phyloP scores from a whole-genome alignment of 495 filamentous ascomycete genomes.

The Paragyromitra xinjiangensis region DNA sequence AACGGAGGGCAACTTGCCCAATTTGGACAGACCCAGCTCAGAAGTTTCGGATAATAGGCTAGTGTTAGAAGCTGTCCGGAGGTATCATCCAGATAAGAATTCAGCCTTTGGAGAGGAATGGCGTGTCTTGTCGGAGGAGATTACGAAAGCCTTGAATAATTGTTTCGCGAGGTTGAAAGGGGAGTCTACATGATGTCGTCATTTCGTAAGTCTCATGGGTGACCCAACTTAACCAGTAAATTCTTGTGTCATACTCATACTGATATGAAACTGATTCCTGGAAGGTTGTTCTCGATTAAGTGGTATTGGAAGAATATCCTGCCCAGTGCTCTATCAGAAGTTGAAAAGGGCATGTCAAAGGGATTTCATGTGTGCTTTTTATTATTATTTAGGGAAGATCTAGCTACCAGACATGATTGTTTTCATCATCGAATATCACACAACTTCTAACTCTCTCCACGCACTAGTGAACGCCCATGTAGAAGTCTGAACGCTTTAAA shows the following conservation, averaged over 20 bases:
- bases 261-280: background rate
- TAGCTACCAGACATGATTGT: background rate
- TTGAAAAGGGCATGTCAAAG: background rate
- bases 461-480: too few relatives aligned
- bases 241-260: background rate
- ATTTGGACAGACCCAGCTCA: slow-evolving; percentile 26
- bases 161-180: slow-evolving; percentile 35
- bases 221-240: background rate
- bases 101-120: slow-evolving; percentile 36
- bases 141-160: slow-evolving; percentile 40
- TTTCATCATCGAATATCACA: background rate
- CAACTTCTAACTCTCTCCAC: background rate
- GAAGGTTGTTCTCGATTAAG: background rate
- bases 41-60: slow-evolving; percentile 32
- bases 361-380: background rate
- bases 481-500: too few relatives aligned
- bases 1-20: slow-evolving; percentile 23
- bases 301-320: background rate
- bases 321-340: background rate
- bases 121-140: slow-evolving; percentile 39
- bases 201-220: background rate
- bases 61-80: slow-evolving; percentile 36
- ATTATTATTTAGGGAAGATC: background rate
- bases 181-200: background rate
- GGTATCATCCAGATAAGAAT: slow-evolving; percentile 49